Conservation (phyloP, 306 rosid genomes). For the Cicer pinnatifidum region DNA sequence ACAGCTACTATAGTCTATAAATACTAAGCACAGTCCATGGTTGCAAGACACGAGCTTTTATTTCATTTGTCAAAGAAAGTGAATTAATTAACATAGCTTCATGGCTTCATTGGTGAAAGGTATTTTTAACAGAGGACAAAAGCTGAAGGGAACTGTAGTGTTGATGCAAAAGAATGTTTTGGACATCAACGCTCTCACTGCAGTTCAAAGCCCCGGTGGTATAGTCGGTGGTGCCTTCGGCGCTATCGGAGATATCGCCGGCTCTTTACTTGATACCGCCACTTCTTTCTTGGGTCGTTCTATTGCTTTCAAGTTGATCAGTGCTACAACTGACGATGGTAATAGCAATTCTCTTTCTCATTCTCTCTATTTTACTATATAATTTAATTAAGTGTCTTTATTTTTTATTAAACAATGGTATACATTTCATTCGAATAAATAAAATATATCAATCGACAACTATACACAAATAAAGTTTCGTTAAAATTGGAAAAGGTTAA, state of each 20-base stretch:
- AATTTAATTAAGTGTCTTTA: no score
- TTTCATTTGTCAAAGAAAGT: neutral
- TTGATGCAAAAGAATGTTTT: constrained; percentile 37
- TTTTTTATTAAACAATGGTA: no score
- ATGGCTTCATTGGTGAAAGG: neutral
- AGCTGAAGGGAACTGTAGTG: constrained; percentile 40
- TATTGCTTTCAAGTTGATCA: constrained; percentile 13
- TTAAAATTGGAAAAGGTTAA: no score
- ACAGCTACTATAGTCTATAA: neutral
- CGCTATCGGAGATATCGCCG: neutral
- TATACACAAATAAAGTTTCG: no score
- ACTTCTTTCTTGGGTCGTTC: constrained; percentile 7
- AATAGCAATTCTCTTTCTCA: neutral
- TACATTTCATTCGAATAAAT: no score
- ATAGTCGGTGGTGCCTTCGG: neutral
- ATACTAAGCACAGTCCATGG: constrained; percentile 4
- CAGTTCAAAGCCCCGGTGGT: neutral
- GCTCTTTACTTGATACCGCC: constrained; percentile 4
- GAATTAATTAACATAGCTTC: neutral
- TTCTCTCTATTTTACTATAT: neutral
- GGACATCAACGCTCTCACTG: constrained; percentile 35
- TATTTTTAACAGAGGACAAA: neutral
- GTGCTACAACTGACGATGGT: constrained; percentile 32
- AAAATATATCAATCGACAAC: no score
- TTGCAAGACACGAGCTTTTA: constrained; percentile 10